Evolutionary conservation across 208 protist genomes (phyloP).

Genomic region (Spongospora subterranea): DNA sequence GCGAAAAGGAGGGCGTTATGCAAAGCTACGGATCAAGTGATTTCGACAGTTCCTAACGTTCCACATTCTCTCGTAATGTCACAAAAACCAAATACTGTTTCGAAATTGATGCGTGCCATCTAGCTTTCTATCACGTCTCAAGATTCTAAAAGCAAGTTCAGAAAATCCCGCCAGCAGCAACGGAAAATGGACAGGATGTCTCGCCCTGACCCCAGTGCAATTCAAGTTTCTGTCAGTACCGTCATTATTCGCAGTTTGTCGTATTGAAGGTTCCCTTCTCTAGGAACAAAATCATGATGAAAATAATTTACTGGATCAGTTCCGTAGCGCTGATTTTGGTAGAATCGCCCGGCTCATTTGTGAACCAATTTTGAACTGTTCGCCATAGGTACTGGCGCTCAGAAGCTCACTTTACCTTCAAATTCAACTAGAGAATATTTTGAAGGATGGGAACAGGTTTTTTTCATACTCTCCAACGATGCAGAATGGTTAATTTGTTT

Average conservation of each 20-base stretch:
- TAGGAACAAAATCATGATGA: background rate
- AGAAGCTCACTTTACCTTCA: background rate
- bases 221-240: too few species aligned
- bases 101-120: background rate
- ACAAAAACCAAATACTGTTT: background rate
- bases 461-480: too few species aligned
- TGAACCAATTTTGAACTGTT: background rate
- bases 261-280: background rate
- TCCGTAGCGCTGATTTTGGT: background rate
- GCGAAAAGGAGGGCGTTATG: background rate
- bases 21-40: background rate
- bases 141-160: background rate
- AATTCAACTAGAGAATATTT: background rate
- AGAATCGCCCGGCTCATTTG: background rate
- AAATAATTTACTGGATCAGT: background rate
- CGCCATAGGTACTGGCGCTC: background rate
- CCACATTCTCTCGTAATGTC: conserved; percentile 1
- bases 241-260: too few species aligned
- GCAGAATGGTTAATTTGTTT: background rate
- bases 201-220: background rate
- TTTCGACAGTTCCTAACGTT: background rate
- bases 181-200: background rate
- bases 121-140: background rate
- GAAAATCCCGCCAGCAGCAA: background rate
- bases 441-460: conserved; percentile 45